Percentiles rank a stretch among this genome's conserved stretches.
Conservation (phyloP, 169 alveolate species). For the Haemoproteus tartakovskyi region DNA sequence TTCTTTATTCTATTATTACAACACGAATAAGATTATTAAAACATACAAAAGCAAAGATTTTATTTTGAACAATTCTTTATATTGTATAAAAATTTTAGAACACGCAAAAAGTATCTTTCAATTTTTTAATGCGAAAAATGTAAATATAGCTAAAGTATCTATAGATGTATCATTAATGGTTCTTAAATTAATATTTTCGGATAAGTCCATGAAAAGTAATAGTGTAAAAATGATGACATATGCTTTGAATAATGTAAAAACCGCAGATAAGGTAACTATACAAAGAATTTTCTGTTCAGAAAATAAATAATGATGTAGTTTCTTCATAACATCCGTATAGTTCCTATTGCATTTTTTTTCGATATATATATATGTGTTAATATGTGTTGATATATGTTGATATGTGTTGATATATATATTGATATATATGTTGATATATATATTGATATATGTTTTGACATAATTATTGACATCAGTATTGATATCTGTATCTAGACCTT, state of each 20-base stretch:
- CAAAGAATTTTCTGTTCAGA: too few relatives aligned
- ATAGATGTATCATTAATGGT: conserved; percentile 24
- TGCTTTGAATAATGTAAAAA: conserved; percentile 10
- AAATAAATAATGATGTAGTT: too few relatives aligned
- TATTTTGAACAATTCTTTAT: conserved; percentile 3
- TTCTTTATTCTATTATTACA: conserved; percentile 27
- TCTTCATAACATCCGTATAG: too few relatives aligned
- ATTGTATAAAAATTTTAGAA: conserved; percentile 22
- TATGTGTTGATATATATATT: too few relatives aligned
- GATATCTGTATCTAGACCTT: too few relatives aligned
- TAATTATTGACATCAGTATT: neutral
- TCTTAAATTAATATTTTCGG: conserved; percentile 2
- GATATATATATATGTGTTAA: too few relatives aligned
- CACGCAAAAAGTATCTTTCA: conserved; percentile 5
- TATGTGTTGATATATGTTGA: too few relatives aligned
- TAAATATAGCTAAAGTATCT: neutral
- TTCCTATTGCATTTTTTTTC: too few relatives aligned
- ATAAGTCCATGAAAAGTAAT: neutral
- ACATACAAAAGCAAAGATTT: conserved; percentile 8
- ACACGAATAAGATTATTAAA: conserved; percentile 6
- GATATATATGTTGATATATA: neutral
- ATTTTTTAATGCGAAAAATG: neutral
- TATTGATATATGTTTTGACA: neutral
- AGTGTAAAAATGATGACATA: conserved; percentile 3
- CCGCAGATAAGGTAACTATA: conserved; percentile 12